Evolutionary conservation across 2,329 filamentous ascomycete species (phyloP).

Genomic region (Plectosphaerella sp.): DNA sequence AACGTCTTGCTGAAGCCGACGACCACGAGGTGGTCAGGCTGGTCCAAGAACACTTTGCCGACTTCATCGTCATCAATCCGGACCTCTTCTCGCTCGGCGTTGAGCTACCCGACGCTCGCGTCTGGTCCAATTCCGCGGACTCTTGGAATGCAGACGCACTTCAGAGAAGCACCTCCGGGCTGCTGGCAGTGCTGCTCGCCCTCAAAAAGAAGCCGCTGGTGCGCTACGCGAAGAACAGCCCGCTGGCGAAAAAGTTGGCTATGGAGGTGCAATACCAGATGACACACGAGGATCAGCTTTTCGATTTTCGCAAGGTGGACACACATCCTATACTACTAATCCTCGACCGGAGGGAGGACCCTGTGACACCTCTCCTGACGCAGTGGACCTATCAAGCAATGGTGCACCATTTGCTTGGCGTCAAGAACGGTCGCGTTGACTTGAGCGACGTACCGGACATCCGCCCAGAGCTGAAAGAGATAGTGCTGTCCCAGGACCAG

Average conservation of each 20-base stretch:
- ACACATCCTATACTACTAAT: slow-evolving; percentile 90
- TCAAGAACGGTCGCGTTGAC: slow-evolving; percentile 91
- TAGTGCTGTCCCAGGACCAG: slow-evolving; percentile 93
- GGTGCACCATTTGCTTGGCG: slow-evolving; percentile 94
- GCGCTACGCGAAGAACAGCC: slow-evolving; percentile 86
- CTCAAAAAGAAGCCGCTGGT: slow-evolving; percentile 97
- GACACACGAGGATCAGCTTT: slow-evolving; percentile 92
- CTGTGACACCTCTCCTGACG: slow-evolving; percentile 87
- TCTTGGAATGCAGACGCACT: slow-evolving; percentile 87
- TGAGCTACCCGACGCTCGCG: slow-evolving; percentile 63
- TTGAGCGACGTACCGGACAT: slow-evolving; percentile 80
- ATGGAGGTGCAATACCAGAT: slow-evolving; percentile 90
- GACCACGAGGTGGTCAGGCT: slow-evolving; percentile 94
- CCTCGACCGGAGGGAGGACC: slow-evolving; percentile 87
- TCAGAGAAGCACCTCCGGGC: slow-evolving; percentile 79
- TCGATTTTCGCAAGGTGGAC: slow-evolving; percentile 92
- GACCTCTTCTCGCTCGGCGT: slow-evolving; percentile 84
- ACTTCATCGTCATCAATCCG: slow-evolving; percentile 92
- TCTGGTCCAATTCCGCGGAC: slow-evolving; percentile 81
- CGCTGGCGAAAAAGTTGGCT: slow-evolving; percentile 86
- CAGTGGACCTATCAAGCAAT: slow-evolving; percentile 99
- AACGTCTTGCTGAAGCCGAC: slow-evolving; percentile 91
- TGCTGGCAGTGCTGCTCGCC: slow-evolving; percentile 78
- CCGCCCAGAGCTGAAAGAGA: slow-evolving; percentile 83
- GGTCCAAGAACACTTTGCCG: slow-evolving; percentile 94